A percentile compares a stretch with the other conserved stretches of the same genome.
phyloP scores from a whole-genome alignment of 2,329 filamentous ascomycete species.

The Emydomyces testavorans region DNA sequence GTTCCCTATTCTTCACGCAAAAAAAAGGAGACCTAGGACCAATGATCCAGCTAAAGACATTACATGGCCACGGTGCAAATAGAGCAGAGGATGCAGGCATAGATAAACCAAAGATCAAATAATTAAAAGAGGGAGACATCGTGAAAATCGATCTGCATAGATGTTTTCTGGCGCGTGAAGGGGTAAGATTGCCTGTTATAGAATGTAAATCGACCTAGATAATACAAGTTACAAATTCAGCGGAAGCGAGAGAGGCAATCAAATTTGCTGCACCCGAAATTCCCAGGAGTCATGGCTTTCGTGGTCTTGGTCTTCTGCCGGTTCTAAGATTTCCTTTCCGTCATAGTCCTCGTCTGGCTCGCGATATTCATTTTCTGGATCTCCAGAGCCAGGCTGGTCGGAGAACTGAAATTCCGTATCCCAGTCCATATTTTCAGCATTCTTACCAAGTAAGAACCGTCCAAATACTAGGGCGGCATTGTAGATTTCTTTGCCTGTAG shows the following conservation, averaged over 20 bases:
- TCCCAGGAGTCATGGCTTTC: neutral
- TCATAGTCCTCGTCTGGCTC: neutral
- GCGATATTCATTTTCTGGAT: neutral
- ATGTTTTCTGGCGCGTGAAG: too few relatives aligned
- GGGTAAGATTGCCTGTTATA: too few relatives aligned
- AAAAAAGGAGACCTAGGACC: too few relatives aligned
- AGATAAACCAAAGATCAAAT: too few relatives aligned
- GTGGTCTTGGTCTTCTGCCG: neutral
- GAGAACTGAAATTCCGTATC: conserved; percentile 12
- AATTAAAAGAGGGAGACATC: too few relatives aligned
- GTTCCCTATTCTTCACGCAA: too few relatives aligned
- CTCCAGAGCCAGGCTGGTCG: neutral
- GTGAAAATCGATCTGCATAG: too few relatives aligned
- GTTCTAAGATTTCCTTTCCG: neutral
- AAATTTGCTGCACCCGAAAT: neutral
- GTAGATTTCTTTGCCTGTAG: conserved; percentile 78
- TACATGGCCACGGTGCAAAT: too few relatives aligned
- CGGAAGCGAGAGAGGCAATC: neutral
- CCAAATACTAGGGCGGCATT: conserved; percentile 75
- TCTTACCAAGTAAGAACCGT: conserved; percentile 43
- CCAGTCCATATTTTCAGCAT: conserved; percentile 10
- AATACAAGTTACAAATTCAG: too few relatives aligned
- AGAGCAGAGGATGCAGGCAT: too few relatives aligned
- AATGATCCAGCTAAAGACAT: too few relatives aligned
- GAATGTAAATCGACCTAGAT: too few relatives aligned